Evolutionary conservation across 2,329 filamentous ascomycete genomes (phyloP), one percentile per base, ranked within the genome.

Genomic region (Fusarium ambrosium): DNA sequence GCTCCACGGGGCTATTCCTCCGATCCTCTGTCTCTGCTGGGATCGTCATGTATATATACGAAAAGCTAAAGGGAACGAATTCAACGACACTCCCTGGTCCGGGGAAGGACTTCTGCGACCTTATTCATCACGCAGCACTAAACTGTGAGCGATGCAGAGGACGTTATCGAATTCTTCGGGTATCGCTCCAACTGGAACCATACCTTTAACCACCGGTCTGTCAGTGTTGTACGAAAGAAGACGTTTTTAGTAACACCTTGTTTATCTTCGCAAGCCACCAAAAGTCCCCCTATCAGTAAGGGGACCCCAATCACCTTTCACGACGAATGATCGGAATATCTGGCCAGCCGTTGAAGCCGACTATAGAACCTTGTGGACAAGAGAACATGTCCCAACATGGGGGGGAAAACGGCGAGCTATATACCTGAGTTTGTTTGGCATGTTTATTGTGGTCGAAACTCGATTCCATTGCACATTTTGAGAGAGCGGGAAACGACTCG

Each of bases 1-100:
- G 27, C 27, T 2, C n/a, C 10, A 0, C 39, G 7, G 7, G 10
- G 0, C 6, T 3, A 0, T 43, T 45, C 22, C 4, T 22, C 11
- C 8, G 8, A 6, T 48, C 22, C 7, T 48, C 43, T 24, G 2
- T 14, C 13, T 48, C 43, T 16, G 8, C 4, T 9, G 2, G 41
- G n/a, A 20, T 22, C n/a, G n/a, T 14, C 41, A 22, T 8, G 9
- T 22, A 14, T 43, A 43, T 43, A 43, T 13, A 22, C 5, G n/a
- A 43, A 6, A 22, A 43, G 41, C 2, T 14, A 8, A 4, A 10
- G 43, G 43, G 43, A 8, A 29, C 27, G 29, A 29, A 29, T 29
- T 29, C 8, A 45, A 24, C 8, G 22, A 16, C 43, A 39, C 8
- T 5, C 18, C n/a, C 39, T 3, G 6, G 14, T 18, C 22, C 43